Evolutionary conservation across 2,329 filamentous ascomycete species (phyloP).

Genomic region (Fusarium tupiense): DNA sequence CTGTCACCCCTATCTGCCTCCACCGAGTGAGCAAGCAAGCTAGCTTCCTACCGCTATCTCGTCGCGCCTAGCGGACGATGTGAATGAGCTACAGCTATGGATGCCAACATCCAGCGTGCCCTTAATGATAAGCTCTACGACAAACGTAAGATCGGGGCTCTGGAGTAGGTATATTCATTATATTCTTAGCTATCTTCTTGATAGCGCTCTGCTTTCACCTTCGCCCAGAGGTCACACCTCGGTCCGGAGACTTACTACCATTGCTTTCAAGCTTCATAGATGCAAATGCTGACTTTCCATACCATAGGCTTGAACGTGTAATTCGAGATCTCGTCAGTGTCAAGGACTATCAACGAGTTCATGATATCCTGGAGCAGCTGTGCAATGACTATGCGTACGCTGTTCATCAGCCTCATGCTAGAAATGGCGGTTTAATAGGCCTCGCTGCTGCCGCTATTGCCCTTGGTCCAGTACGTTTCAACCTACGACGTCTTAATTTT

Average conservation of each 20-base stretch:
- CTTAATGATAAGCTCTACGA: constrained; percentile 99
- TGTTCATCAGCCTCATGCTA: constrained; percentile 93
- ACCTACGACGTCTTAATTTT: neutral
- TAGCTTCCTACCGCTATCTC: neutral
- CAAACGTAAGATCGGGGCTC: constrained; percentile 93
- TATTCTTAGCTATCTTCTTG: neutral
- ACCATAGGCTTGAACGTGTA: constrained; percentile 80
- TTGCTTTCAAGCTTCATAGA: neutral
- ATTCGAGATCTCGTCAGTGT: constrained; percentile 84
- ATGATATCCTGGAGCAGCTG: constrained; percentile 91
- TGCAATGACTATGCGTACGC: constrained; percentile 98
- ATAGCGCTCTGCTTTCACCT: neutral
- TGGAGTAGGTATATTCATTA: constrained; percentile 75
- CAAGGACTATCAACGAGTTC: constrained; percentile 82
- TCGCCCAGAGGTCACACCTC: neutral
- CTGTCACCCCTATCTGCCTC: neutral
- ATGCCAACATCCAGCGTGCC: constrained; percentile 86
- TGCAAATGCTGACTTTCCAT: constrained; percentile 11
- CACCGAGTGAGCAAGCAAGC: neutral
- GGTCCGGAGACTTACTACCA: constrained; percentile 1
- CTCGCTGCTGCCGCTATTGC: constrained; percentile 96
- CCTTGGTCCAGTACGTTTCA: constrained; percentile 79
- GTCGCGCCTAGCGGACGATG: constrained; percentile 35
- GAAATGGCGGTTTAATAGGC: constrained; percentile 96
- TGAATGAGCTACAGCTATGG: constrained; percentile 67